Evolutionary conservation across 306 rosid species (phyloP).

Genomic region (Corylus avellana): DNA sequence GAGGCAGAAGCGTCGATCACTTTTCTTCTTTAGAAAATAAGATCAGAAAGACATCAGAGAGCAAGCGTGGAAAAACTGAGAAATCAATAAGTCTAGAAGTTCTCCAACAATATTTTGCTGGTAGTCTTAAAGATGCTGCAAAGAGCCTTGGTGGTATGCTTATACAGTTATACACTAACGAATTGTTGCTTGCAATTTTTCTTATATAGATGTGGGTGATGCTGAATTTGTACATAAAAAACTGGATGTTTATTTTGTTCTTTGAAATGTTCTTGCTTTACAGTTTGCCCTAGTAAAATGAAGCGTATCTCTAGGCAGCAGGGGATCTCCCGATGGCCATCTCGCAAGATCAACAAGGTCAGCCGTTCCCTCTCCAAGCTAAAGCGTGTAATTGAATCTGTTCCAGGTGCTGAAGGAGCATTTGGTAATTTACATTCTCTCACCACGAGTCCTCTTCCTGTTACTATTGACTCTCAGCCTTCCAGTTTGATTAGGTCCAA

Average conservation of each 20-base stretch:
- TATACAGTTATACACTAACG: constrained; percentile 10
- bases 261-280: constrained; percentile 25
- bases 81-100: constrained; percentile 82
- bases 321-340: constrained; percentile 94
- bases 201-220: constrained; percentile 8
- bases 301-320: constrained; percentile 93
- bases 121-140: constrained; percentile 96
- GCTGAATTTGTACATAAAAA: constrained; percentile 5
- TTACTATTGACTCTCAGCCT: constrained; percentile 48
- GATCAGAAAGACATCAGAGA: constrained; percentile 56
- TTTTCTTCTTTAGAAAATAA: constrained; percentile 41
- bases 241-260: constrained; percentile 3
- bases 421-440: constrained; percentile 64
- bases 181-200: constrained; percentile 11
- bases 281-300: constrained; percentile 97
- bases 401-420: constrained; percentile 79
- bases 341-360: constrained; percentile 89
- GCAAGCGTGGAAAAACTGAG: constrained; percentile 89
- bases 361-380: constrained; percentile 79
- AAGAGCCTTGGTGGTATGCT: constrained; percentile 91
- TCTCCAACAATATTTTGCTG: constrained; percentile 77
- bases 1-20: constrained; percentile 36
- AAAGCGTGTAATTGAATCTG: constrained; percentile 78
- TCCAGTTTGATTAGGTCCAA: constrained; percentile 44
- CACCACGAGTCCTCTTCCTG: constrained; percentile 48